Conservation (phyloP, 768 basidiomycete genomes). For the Lactarius evosmus region DNA sequence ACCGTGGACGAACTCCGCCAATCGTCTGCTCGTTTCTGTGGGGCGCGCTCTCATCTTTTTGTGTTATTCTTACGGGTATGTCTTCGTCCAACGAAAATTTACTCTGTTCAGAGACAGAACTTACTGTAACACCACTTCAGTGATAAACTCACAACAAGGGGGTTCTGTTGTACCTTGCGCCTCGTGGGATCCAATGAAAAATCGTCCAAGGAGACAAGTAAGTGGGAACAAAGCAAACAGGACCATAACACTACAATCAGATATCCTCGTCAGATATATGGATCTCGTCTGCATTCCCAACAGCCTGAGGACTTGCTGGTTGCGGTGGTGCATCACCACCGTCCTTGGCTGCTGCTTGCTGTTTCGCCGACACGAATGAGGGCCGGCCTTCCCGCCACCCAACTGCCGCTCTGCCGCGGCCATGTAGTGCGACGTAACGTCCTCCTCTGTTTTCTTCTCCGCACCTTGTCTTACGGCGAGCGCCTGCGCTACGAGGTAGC, state of each 20-base stretch:
- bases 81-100: constrained; percentile 16
- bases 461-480: constrained; percentile 63
- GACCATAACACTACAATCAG: constrained; percentile 33
- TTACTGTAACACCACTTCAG: no score
- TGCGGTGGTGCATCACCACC: constrained; percentile 22
- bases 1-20: constrained; percentile 76
- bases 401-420: constrained; percentile 74
- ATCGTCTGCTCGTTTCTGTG: constrained; percentile 48
- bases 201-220: no score
- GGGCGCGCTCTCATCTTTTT: not conserved
- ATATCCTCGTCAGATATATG: constrained; percentile 75
- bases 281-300: constrained; percentile 75
- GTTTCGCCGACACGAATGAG: constrained; percentile 74
- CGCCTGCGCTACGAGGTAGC: constrained; percentile 89
- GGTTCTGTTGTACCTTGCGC: no score
- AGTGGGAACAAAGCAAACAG: constrained; percentile 16
- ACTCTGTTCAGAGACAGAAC: constrained; percentile 42
- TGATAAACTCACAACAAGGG: no score
- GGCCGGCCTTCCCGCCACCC: constrained; percentile 51
- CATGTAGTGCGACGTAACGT: constrained; percentile 67
- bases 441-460: constrained; percentile 45
- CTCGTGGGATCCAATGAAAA: no score
- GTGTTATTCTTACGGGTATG: no score
- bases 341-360: constrained; percentile 41
- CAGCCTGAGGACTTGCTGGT: constrained; percentile 24